A percentile compares a stretch with the other conserved stretches of the same genome.
These are phyloP conservation scores for Azolla pinnata DNA, from an alignment of 75 land plant species.

Conservation along the genomic window DNA sequence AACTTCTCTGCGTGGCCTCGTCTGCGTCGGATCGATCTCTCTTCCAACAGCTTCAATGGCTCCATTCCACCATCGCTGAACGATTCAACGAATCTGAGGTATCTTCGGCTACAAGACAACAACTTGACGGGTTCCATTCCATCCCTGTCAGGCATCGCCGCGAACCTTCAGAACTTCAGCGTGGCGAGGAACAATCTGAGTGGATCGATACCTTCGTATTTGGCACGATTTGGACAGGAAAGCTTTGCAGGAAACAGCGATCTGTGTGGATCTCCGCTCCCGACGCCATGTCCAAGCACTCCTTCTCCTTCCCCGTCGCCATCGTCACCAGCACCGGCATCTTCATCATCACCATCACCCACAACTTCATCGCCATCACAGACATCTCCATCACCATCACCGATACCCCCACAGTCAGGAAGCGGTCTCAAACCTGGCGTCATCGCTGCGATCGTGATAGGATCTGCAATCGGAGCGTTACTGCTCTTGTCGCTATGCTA, in stretches of 20 bases:
- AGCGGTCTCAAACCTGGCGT: too few species aligned
- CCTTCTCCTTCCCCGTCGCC: neutral
- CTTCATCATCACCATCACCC: neutral
- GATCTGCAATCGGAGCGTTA: too few species aligned
- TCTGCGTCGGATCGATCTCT: conserved; percentile 43
- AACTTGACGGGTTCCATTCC: conserved; percentile 45
- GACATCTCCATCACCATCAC: neutral
- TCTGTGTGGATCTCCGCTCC: conserved; percentile 45
- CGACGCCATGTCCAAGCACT: neutral
- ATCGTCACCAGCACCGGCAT: neutral
- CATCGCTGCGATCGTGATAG: too few species aligned
- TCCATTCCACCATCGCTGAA: conserved; percentile 26
- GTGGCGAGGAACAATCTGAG: conserved; percentile 49
- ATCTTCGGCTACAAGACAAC: conserved; percentile 45
- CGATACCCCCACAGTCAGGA: too few species aligned
- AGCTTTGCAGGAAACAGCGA: conserved; percentile 41
- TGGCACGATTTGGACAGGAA: conserved; percentile 16
- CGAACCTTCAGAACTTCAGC: conserved; percentile 39
- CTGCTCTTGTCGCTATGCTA: too few species aligned
- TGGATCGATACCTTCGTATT: conserved; percentile 40
- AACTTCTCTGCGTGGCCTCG: conserved; percentile 36
- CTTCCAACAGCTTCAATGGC: conserved; percentile 49
- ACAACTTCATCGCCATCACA: neutral
- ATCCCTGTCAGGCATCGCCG: conserved; percentile 39
- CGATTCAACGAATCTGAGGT: conserved; percentile 23